Base-by-base conservation (phyloP, 1,284 basidiomycete genomes). In the Trametes hirsuta region DNA sequence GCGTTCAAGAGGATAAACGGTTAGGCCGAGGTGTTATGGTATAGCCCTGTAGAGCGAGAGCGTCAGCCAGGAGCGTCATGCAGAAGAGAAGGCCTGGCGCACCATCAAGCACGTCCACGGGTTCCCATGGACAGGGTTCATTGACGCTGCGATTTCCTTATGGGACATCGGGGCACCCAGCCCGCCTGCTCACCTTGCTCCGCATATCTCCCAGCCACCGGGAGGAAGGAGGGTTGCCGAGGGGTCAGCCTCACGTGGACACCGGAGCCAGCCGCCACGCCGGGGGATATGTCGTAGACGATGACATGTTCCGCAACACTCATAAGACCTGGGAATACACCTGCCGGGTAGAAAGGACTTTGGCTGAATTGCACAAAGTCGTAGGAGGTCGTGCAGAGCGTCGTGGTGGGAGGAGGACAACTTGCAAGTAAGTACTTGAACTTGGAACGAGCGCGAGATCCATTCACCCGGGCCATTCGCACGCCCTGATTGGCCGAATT, bases 1-100 rank as follows among this genome's bases (percentile, higher is more conserved):
- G 37, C 25, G 34, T 44, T 50, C 6, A 48, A 21, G 14, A 18
- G 64, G 63, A 25, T 62, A 62, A 65, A 61, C 34, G 48, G 36
- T 63, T 57, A 41, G 54, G 54, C 56, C 25, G 50, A n/a, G 57
- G 54, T 25, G 49, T 46, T 56, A 53, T 55, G 52, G 47, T 59
- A 52, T 51, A 51, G 34, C 37, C 37, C 46, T 47, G 18, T 44
- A 47, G 30, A 30, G 30, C 30, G 30, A 12, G 56, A 47, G 47
- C 45, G 55, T 58, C 53, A 58, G 59, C 36, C 36, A 22, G 44
- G 25, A 40, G 49, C 61, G 51, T 52, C 61, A 62, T 61, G 55
- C 46, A 50, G 55, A 53, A 47, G 57, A 62, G 57, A 62, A 59
- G 56, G 48, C n/a, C 41, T 21, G 56, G 46, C 47, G 40, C 50